Percentiles rank a stretch among this genome's conserved stretches.
Evolutionary conservation across 1,284 basidiomycete genomes (phyloP).

Genomic region (Paramarasmius palmivorus): DNA sequence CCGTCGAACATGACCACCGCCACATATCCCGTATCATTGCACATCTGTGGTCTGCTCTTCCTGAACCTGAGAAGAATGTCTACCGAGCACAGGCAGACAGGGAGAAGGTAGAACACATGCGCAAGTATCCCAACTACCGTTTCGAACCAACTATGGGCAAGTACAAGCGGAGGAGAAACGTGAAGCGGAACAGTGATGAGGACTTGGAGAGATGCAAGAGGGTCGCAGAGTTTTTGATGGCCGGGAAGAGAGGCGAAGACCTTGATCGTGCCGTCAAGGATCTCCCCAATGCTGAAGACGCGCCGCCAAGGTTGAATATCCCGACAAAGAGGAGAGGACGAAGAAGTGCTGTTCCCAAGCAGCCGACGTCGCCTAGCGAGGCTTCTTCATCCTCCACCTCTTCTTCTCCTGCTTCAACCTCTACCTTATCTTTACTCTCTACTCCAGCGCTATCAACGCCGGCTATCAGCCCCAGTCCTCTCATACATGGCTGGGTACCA

Average conservation of each 20-base stretch:
- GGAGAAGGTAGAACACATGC: conserved; percentile 58
- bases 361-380: not conserved
- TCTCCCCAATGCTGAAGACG: not conserved
- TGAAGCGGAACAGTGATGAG: conserved; percentile 48
- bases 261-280: conserved; percentile 46
- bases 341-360: not conserved
- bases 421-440: too few relatives aligned
- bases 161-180: conserved; percentile 47
- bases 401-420: not conserved
- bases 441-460: too few relatives aligned
- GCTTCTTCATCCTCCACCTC: not conserved
- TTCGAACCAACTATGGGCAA: conserved; percentile 49
- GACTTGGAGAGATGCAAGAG: conserved; percentile 51
- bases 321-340: not conserved
- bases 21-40: conserved; percentile 59
- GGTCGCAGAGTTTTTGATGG: conserved; percentile 53
- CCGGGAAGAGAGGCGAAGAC: conserved; percentile 53
- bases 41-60: conserved; percentile 51
- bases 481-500: not conserved
- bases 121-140: conserved; percentile 56
- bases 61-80: conserved; percentile 44
- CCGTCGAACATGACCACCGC: conserved; percentile 54
- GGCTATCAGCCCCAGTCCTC: not conserved
- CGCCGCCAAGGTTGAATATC: not conserved
- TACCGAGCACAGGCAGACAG: conserved; percentile 55